Percentiles rank a stretch among this genome's conserved stretches.
phyloP scores from a whole-genome alignment of 257 asterid genomes.

The Lycium ferocissimum region DNA sequence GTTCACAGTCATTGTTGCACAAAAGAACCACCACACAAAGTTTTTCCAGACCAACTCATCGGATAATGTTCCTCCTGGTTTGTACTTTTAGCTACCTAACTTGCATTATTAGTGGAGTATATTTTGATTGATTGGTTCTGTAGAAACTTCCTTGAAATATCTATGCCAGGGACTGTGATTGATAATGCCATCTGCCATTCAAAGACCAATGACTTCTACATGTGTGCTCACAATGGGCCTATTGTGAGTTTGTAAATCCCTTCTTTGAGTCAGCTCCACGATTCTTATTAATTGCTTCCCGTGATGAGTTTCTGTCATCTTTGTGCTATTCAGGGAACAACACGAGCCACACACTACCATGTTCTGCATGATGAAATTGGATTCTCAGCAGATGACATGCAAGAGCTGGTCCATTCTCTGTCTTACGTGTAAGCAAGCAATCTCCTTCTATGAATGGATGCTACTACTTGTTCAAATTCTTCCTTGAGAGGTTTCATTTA shows the following conservation, averaged over 20 bases:
- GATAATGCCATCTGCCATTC: too few relatives aligned
- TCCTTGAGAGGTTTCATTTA: not conserved
- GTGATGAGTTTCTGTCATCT: not conserved
- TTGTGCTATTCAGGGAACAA: slow-evolving; percentile 59
- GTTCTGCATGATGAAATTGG: slow-evolving; percentile 69
- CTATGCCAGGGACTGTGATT: too few relatives aligned
- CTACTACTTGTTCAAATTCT: not conserved
- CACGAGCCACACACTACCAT: slow-evolving; percentile 75
- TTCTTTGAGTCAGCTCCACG: not conserved
- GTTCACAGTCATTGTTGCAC: too few relatives aligned
- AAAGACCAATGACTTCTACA: too few relatives aligned
- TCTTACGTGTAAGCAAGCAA: slow-evolving; percentile 69
- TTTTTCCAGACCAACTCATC: too few relatives aligned
- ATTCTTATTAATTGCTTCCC: not conserved
- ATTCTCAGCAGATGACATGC: slow-evolving; percentile 66
- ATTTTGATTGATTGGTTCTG: too few relatives aligned
- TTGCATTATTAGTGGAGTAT: too few relatives aligned
- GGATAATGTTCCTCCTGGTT: too few relatives aligned
- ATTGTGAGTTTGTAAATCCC: slow-evolving; percentile 47
- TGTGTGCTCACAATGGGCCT: slow-evolving; percentile 76
- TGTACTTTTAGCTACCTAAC: too few relatives aligned
- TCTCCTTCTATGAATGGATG: not conserved
- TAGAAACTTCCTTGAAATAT: too few relatives aligned
- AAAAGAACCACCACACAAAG: too few relatives aligned
- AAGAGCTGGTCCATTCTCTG: slow-evolving; percentile 65